Evolutionary conservation across 495 filamentous ascomycete genomes (phyloP).

Genomic region (Neurospora sp.): DNA sequence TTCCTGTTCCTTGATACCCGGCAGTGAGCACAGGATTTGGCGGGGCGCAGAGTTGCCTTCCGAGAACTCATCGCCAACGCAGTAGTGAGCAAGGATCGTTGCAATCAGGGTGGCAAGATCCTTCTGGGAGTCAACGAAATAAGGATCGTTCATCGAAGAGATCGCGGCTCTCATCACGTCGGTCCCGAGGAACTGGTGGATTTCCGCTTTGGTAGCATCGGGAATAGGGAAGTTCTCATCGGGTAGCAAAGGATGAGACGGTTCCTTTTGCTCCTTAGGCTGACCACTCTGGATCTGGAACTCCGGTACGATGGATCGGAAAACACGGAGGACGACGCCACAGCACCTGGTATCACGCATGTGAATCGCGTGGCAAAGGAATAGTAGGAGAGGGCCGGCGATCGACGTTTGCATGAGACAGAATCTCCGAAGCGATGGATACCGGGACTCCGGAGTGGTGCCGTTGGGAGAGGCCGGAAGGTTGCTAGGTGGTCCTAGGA

Average conservation of each 20-base stretch:
- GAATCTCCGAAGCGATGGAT: conserved; percentile 59
- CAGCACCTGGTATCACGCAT: conserved; percentile 89
- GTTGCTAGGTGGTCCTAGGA: not conserved
- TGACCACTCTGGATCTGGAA: conserved; percentile 32
- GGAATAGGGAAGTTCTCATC: conserved; percentile 38
- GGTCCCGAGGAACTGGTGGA: conserved; percentile 82
- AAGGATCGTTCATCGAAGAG: conserved; percentile 82
- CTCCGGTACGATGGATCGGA: conserved; percentile 72
- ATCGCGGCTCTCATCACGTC: conserved; percentile 77
- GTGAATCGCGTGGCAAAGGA: conserved; percentile 79
- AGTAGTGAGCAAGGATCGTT: conserved; percentile 65
- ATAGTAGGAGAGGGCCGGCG: conserved; percentile 78
- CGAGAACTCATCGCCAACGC: conserved; percentile 12
- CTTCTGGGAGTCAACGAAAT: conserved; percentile 94
- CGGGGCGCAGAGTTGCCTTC: conserved; percentile 48
- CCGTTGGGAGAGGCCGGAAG: not conserved
- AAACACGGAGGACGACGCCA: conserved; percentile 69
- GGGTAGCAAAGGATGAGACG: not conserved
- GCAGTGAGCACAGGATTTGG: conserved; percentile 41
- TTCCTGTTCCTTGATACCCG: conserved; percentile 43
- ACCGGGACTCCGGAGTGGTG: conserved; percentile 9
- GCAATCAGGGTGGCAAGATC: conserved; percentile 85
- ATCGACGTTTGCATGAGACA: conserved; percentile 69
- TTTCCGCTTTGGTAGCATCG: conserved; percentile 42
- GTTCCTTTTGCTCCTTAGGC: not conserved